These are phyloP conservation scores for Ceratocystis smalleyi DNA, from an alignment of 2,329 filamentous ascomycete species.

Conservation along the genomic window DNA sequence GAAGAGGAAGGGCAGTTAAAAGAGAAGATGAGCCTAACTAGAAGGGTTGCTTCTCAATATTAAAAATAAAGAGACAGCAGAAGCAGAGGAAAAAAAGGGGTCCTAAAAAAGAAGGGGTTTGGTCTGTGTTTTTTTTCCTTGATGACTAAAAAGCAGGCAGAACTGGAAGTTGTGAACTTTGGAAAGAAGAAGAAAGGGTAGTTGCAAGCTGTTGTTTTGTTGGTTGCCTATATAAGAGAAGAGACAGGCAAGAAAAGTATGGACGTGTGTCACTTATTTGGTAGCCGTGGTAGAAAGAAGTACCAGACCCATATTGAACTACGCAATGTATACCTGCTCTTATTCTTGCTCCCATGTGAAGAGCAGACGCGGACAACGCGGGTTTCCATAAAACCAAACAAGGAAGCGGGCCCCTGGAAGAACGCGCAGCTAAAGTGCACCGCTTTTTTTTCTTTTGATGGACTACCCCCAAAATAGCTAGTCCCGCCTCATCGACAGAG, in stretches of 20 bases:
- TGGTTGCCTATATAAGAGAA: neutral
- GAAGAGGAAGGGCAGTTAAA: neutral
- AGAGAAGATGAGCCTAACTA: neutral
- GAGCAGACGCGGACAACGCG: constrained; percentile 20
- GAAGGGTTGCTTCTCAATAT: neutral
- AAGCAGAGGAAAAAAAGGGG: constrained; percentile 11
- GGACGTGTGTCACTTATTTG: too few species aligned
- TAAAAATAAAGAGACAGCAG: constrained; percentile 8
- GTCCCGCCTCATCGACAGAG: too few species aligned
- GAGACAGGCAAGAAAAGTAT: too few species aligned
- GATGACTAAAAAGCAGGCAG: constrained; percentile 7
- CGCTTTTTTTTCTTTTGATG: neutral
- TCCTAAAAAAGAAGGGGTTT: neutral
- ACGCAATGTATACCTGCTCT: too few species aligned
- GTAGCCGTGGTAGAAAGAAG: neutral
- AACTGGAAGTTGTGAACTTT: neutral
- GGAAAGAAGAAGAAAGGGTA: neutral
- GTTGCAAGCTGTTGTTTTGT: neutral
- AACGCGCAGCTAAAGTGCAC: constrained; percentile 12
- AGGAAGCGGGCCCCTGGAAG: constrained; percentile 7
- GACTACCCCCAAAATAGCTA: neutral
- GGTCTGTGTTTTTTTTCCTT: neutral
- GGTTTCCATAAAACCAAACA: constrained; percentile 7
- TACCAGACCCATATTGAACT: too few species aligned
- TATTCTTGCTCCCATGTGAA: constrained; percentile 8